Percentiles rank a stretch among this genome's conserved stretches.
Evolutionary conservation across 371 early-diverging fungal species (phyloP).

Genomic region (Haplosporangium sp.): DNA sequence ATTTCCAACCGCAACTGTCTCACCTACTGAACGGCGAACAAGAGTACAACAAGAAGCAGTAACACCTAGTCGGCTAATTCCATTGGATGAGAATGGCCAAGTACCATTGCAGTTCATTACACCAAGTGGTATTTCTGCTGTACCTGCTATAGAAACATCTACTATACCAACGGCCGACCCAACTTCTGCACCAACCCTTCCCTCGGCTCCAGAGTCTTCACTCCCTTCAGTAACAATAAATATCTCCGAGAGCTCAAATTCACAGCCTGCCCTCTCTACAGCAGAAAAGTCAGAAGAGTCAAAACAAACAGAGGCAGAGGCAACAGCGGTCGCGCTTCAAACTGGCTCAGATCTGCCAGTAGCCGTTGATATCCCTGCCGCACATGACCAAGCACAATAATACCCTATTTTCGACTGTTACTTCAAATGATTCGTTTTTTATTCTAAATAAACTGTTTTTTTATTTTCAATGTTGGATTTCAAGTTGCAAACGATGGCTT

Average conservation of each 20-base stretch:
- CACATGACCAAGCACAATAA: not conserved
- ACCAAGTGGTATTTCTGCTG: constrained; percentile 22
- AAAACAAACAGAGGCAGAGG: not conserved
- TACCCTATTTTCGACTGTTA: not conserved
- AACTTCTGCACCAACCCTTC: not conserved
- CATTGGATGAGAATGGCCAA: constrained; percentile 37
- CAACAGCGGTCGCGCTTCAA: not conserved
- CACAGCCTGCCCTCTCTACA: too few species aligned
- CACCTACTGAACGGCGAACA: not conserved
- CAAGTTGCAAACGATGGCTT: not conserved
- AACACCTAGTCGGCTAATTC: constrained; percentile 4
- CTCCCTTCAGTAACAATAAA: not conserved
- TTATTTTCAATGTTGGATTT: not conserved
- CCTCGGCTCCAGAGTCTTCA: not conserved
- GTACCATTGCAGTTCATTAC: constrained; percentile 43
- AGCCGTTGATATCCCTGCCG: not conserved
- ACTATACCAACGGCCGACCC: not conserved
- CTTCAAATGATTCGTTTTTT: not conserved
- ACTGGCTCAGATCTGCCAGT: not conserved
- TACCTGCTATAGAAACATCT: not conserved
- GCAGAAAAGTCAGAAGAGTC: not conserved
- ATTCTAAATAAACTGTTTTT: not conserved
- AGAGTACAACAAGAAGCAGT: not conserved
- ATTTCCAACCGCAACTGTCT: constrained; percentile 24
- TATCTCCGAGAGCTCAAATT: not conserved